Evolutionary conservation across 805 yeast species (phyloP).

Genomic region (Kluyveromyces lactis): DNA sequence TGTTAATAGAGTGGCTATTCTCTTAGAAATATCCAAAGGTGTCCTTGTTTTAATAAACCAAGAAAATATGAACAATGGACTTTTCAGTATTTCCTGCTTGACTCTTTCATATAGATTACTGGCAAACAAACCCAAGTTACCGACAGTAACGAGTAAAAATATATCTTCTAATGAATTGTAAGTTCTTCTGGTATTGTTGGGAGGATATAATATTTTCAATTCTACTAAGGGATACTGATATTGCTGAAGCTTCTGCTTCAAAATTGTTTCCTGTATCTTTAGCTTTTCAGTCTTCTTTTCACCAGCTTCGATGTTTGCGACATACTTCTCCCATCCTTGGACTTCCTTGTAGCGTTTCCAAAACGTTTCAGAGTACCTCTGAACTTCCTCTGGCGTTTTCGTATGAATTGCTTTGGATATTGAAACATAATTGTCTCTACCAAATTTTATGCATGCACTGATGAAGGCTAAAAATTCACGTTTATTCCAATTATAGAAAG

Average conservation of each 20-base stretch:
- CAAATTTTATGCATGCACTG: slow-evolving; percentile 61
- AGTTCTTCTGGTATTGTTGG: slow-evolving; percentile 71
- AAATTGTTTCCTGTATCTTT: slow-evolving; percentile 44
- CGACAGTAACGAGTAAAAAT: slow-evolving; percentile 50
- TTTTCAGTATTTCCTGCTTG: slow-evolving; percentile 51
- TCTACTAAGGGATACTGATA: slow-evolving; percentile 55
- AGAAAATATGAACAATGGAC: slow-evolving; percentile 59
- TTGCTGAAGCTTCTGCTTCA: slow-evolving; percentile 45
- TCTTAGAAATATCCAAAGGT: slow-evolving; percentile 60
- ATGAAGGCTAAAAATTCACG: slow-evolving; percentile 68
- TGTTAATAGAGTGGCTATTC: slow-evolving; percentile 57
- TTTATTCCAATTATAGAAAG: slow-evolving; percentile 63
- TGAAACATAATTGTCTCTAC: slow-evolving; percentile 41
- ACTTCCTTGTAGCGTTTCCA: slow-evolving; percentile 55
- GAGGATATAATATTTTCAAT: slow-evolving; percentile 62
- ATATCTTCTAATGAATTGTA: slow-evolving; percentile 66
- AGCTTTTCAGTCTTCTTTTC: slow-evolving; percentile 57
- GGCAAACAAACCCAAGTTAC: slow-evolving; percentile 55
- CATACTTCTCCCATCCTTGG: slow-evolving; percentile 64
- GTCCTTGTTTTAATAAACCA: slow-evolving; percentile 69
- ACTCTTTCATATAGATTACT: slow-evolving; percentile 55
- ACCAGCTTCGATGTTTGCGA: slow-evolving; percentile 64
- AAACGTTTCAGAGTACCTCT: slow-evolving; percentile 48
- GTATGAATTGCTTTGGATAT: slow-evolving; percentile 50
- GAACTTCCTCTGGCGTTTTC: slow-evolving; percentile 52